These are phyloP conservation scores for Chenopodium quinoa DNA, from an alignment of 148 eudicot species.

Conservation along the genomic window DNA sequence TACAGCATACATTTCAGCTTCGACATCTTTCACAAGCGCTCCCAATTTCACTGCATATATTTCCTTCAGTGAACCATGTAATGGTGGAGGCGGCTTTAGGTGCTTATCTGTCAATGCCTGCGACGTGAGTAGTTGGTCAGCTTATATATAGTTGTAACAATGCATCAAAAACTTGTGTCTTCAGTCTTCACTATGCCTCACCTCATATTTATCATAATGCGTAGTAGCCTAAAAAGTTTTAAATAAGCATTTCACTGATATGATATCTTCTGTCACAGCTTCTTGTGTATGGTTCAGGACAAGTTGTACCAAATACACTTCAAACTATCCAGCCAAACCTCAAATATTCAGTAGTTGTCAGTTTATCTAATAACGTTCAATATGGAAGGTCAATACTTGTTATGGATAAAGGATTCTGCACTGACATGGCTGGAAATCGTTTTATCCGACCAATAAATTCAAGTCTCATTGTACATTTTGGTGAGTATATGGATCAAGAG, in stretches of 20 bases:
- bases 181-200: background rate
- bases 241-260: background rate
- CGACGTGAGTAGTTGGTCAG: conserved; percentile 70
- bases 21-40: conserved; percentile 60
- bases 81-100: conserved; percentile 70
- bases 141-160: conserved; percentile 12
- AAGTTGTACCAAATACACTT: conserved; percentile 71
- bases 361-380: conserved; percentile 45
- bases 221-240: background rate
- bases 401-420: conserved; percentile 74
- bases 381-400: conserved; percentile 70
- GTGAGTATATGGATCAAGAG: conserved; percentile 38
- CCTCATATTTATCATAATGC: background rate
- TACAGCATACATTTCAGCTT: conserved; percentile 66
- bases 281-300: conserved; percentile 79
- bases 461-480: conserved; percentile 62
- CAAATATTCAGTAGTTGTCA: conserved; percentile 53
- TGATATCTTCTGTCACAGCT: conserved; percentile 48
- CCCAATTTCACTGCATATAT: conserved; percentile 56
- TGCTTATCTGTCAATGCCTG: conserved; percentile 73
- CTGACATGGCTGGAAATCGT: conserved; percentile 79
- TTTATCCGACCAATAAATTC: conserved; percentile 68
- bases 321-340: conserved; percentile 59
- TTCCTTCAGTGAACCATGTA: conserved; percentile 80
- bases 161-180: background rate